phyloP scores from a whole-genome alignment of 176 grass and related monocot species.

The Pontederia crassipes region DNA sequence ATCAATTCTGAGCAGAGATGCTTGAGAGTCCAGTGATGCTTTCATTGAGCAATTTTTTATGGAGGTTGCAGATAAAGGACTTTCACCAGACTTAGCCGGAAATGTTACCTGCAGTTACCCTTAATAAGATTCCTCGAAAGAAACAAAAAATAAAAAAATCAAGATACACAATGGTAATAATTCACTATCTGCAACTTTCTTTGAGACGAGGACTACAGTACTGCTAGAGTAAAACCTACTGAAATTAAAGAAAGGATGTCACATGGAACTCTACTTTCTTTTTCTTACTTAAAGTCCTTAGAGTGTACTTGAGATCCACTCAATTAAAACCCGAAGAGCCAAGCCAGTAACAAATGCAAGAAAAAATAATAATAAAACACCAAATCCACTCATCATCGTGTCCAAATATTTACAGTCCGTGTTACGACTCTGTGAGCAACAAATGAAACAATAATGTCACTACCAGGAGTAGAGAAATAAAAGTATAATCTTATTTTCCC shows the following conservation, averaged over 20 bases:
- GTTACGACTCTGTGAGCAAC: background rate
- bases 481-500: background rate
- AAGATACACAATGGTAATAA: background rate
- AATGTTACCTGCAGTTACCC: slow-evolving; percentile 33
- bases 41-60: slow-evolving; percentile 46
- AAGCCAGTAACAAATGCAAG: too few species aligned
- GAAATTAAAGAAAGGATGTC: too few species aligned
- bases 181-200: background rate
- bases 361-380: too few species aligned
- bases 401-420: too few species aligned
- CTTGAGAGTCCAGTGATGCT: slow-evolving; percentile 57
- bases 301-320: too few species aligned
- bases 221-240: too few species aligned
- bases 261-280: too few species aligned
- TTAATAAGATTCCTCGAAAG: too few species aligned
- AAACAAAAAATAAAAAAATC: background rate
- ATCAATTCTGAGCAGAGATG: slow-evolving; percentile 65
- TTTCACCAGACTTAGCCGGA: slow-evolving; percentile 37
- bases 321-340: too few species aligned
- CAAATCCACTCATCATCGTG: too few species aligned
- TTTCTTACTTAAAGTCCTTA: too few species aligned
- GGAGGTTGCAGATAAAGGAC: slow-evolving; percentile 34
- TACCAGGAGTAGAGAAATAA: background rate
- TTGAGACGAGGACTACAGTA: background rate
- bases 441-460: background rate